A percentile compares a stretch with the other conserved stretches of the same genome.
Conservation (phyloP, 352 stramenopile genomes). For the Phytopythium ostracodes region DNA sequence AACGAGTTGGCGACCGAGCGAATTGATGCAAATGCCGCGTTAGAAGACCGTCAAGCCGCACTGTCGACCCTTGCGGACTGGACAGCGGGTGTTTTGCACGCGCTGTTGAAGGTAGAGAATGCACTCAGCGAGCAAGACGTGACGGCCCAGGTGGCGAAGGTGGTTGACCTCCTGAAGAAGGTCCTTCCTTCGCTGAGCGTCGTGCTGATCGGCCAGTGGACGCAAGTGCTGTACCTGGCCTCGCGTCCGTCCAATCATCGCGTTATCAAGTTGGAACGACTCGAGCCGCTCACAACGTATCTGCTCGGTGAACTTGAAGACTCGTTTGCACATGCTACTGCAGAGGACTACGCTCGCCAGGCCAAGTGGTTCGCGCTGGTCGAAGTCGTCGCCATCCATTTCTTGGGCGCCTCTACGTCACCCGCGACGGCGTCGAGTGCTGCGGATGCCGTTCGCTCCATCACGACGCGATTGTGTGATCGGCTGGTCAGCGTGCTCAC, state of each 20-base stretch:
- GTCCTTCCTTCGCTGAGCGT: conserved; percentile 32
- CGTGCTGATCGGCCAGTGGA: not conserved
- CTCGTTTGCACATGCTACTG: conserved; percentile 49
- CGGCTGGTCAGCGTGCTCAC: conserved; percentile 10
- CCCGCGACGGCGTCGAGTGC: conserved; percentile 10
- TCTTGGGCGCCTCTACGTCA: conserved; percentile 16
- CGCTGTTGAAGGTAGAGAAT: conserved; percentile 26
- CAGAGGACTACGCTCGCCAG: conserved; percentile 67
- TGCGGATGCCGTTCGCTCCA: conserved; percentile 3
- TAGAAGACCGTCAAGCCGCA: conserved; percentile 61
- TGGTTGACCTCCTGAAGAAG: conserved; percentile 35
- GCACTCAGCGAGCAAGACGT: conserved; percentile 13
- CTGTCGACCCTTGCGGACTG: conserved; percentile 57
- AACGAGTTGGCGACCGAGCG: conserved; percentile 29
- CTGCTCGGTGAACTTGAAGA: conserved; percentile 49
- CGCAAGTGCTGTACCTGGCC: not conserved
- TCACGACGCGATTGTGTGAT: conserved; percentile 13
- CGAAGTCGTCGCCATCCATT: conserved; percentile 44
- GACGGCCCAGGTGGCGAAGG: conserved; percentile 9
- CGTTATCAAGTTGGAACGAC: not conserved
- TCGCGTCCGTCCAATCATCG: not conserved
- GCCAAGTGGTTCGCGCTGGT: conserved; percentile 67
- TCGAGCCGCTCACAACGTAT: conserved; percentile 18
- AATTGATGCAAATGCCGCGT: conserved; percentile 30
- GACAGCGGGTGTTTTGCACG: conserved; percentile 37